phyloP scores from a whole-genome alignment of 2,329 filamentous ascomycete species.

The Aspergillus sojae region DNA sequence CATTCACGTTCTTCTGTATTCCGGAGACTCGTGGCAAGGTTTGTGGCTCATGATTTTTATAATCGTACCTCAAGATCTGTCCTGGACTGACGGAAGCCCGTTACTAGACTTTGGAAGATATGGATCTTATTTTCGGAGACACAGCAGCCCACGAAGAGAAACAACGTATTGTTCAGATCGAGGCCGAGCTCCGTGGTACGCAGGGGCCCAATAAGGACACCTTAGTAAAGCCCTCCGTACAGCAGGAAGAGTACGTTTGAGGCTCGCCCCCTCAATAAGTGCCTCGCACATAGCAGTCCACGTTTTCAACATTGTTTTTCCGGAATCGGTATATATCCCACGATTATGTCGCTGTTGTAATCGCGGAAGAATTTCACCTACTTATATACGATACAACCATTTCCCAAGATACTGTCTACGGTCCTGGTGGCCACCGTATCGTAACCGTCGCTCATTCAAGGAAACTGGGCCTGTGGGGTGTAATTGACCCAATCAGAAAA shows the following conservation, averaged over 20 bases:
- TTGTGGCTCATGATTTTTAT: slow-evolving; percentile 1
- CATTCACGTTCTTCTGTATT: slow-evolving; percentile 39
- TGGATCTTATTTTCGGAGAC: slow-evolving; percentile 53
- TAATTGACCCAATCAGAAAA: slow-evolving; percentile 47
- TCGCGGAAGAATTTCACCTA: not conserved
- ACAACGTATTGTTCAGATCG: slow-evolving; percentile 42
- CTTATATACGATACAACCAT: not conserved
- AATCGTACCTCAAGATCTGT: not conserved
- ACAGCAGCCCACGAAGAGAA: slow-evolving; percentile 42
- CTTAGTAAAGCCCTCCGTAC: slow-evolving; percentile 23
- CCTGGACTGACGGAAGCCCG: not conserved
- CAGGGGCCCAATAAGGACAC: slow-evolving; percentile 23
- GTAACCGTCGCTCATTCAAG: slow-evolving; percentile 6
- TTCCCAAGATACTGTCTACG: not conserved
- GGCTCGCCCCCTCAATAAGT: not conserved
- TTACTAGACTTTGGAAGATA: slow-evolving; percentile 55
- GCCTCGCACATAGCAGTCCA: not conserved
- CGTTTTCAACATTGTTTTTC: not conserved
- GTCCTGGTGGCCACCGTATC: not conserved
- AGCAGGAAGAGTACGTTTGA: slow-evolving; percentile 25
- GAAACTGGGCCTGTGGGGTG: slow-evolving; percentile 26
- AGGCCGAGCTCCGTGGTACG: slow-evolving; percentile 37
- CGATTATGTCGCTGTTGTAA: not conserved
- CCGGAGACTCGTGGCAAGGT: slow-evolving; percentile 42
- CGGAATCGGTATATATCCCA: not conserved